Base-by-base conservation (phyloP, 2,329 filamentous ascomycete species). In the Trichoderma lentiforme region DNA sequence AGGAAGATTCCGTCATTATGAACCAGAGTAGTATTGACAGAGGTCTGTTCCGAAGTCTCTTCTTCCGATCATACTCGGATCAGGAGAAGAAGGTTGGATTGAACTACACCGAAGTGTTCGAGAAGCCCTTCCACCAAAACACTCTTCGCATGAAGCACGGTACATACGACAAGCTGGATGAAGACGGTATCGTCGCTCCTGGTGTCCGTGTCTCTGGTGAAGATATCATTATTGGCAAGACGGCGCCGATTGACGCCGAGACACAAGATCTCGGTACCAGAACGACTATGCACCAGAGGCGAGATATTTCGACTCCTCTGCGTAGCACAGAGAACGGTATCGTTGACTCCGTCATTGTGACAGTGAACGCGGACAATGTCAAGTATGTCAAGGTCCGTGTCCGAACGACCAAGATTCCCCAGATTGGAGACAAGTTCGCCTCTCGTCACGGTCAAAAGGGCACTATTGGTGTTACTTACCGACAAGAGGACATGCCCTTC, bases 1-100 rank as follows among this genome's bases (percentile, higher is more conserved):
- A 99, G 82, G 96, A 99, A 94, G 96, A 99, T 90, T 99, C 96
- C 76, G 95, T 99, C 76, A 97, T 99, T 78, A 98, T 99, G 96
- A 99, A 99, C 82, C 96, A 99, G 85, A 98, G 94, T 84, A 97
- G 94, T 82, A 98, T 99, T 78, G 96, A 99, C 82, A 93, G 96
- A 79, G 96, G 96, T 74, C 87, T 99, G 5, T 99, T 99, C 91
- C 90, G 97, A 79, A 98, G 94, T 88, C 84, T 99, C 70, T 99
- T 98, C 86, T 99, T 97, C 89, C 91, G 97, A 76, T 94, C 95
- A 12, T 99, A 99, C 83, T 97, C 94, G 36, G 96, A 99, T 79
- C 94, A 94, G 75, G 96, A 99, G 84, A 98, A 98, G 87, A 92
- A 94, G 75, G 92, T 99, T 34, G 96, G 96, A 74, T 92, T 98